These are phyloP conservation scores for Harringtonia lauricola DNA, from an alignment of 2,329 filamentous ascomycete species.

Conservation along the genomic window DNA sequence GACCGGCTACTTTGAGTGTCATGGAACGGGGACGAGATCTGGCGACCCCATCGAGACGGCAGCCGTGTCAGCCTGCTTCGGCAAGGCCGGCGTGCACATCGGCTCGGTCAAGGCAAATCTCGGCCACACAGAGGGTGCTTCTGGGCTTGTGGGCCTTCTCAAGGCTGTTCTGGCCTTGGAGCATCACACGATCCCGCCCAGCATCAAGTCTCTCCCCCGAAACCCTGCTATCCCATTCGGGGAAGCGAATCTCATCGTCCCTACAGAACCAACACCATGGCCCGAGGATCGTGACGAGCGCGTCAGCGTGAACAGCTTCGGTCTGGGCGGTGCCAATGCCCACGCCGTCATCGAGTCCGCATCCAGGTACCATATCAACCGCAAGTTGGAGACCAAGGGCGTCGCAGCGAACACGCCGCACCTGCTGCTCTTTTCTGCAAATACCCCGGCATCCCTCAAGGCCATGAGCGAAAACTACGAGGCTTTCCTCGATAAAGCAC, in stretches of 20 bases:
- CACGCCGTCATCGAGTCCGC: slow-evolving; percentile 13
- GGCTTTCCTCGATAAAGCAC: neutral
- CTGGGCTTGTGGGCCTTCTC: too few species aligned
- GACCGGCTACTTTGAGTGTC: slow-evolving; percentile 23
- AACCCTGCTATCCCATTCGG: slow-evolving; percentile 19
- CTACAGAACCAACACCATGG: slow-evolving; percentile 18
- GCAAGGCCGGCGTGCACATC: neutral
- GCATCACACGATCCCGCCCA: too few species aligned
- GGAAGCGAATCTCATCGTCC: slow-evolving; percentile 18
- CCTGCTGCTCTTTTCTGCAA: neutral
- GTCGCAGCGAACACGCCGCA: neutral
- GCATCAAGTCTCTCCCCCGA: too few species aligned
- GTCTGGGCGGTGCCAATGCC: slow-evolving; percentile 24
- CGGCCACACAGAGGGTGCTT: too few species aligned
- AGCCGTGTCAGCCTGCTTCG: slow-evolving; percentile 15
- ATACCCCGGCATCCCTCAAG: neutral
- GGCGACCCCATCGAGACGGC: slow-evolving; percentile 25
- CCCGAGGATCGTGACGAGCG: slow-evolving; percentile 15
- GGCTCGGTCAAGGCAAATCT: too few species aligned
- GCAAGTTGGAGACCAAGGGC: too few species aligned
- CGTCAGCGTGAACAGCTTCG: slow-evolving; percentile 23
- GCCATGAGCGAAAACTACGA: neutral
- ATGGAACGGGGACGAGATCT: slow-evolving; percentile 22
- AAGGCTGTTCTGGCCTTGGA: too few species aligned
- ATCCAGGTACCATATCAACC: neutral